Conservation (phyloP, 352 stramenopile species). For the Pythium aquatile region DNA sequence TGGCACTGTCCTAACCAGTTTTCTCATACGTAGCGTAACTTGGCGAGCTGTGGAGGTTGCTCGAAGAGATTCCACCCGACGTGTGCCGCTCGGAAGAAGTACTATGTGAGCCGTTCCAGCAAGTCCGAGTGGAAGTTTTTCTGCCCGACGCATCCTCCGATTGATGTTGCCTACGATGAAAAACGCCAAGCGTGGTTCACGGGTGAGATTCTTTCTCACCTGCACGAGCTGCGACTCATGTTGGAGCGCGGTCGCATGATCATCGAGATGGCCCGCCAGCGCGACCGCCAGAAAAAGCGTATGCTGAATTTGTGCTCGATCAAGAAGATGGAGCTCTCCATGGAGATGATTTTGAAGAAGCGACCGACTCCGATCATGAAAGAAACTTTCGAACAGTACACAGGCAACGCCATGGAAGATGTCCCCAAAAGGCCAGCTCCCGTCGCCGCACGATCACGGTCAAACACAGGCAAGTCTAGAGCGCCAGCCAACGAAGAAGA, state of each 20-base stretch:
- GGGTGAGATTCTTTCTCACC: conserved; percentile 61
- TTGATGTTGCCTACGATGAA: conserved; percentile 65
- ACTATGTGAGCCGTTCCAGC: conserved; percentile 55
- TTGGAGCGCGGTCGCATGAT: conserved; percentile 84
- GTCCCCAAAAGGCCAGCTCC: conserved; percentile 36
- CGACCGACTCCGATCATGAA: conserved; percentile 68
- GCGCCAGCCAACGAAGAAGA: conserved; percentile 8
- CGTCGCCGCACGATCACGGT: neutral
- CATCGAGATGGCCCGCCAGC: conserved; percentile 80
- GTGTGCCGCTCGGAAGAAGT: conserved; percentile 65
- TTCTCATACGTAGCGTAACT: conserved; percentile 35
- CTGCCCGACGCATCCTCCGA: conserved; percentile 64
- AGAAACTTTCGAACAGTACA: conserved; percentile 58
- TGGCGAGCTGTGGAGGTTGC: conserved; percentile 58
- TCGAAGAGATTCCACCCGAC: conserved; percentile 71
- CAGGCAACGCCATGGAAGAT: conserved; percentile 54
- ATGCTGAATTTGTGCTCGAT: conserved; percentile 61
- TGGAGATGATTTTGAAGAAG: conserved; percentile 80
- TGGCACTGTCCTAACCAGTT: neutral
- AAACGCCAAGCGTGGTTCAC: conserved; percentile 78
- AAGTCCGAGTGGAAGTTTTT: conserved; percentile 78
- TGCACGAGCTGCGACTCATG: conserved; percentile 73
- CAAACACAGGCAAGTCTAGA: conserved; percentile 7
- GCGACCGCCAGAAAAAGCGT: conserved; percentile 82
- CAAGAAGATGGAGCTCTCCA: conserved; percentile 60